Percentiles rank a stretch among this genome's conserved stretches.
Evolutionary conservation across 108 stramenopile species (phyloP).

Genomic region (Asterionellopsis glacialis): DNA sequence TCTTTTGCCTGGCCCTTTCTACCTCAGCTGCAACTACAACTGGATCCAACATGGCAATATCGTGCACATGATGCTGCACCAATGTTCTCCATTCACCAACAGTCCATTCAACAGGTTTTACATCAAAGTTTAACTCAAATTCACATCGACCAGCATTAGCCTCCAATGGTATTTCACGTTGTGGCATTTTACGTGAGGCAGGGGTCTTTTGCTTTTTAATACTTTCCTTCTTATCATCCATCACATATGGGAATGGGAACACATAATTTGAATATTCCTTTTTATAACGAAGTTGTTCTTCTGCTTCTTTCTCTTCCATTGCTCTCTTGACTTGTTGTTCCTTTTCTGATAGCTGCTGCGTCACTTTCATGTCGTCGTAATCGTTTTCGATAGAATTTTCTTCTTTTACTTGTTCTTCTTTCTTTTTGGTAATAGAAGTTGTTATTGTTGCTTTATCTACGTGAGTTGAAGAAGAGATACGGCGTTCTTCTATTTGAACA

Average conservation of each 20-base stretch:
- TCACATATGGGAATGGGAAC: slow-evolving; percentile 63
- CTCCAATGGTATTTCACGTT: slow-evolving; percentile 52
- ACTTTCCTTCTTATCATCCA: slow-evolving; percentile 53
- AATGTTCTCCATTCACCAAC: slow-evolving; percentile 60
- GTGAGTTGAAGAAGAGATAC: too few relatives aligned
- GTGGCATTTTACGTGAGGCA: slow-evolving; percentile 39
- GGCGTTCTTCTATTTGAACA: too few relatives aligned
- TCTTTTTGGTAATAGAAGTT: too few relatives aligned
- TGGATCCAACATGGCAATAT: not conserved
- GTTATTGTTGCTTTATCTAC: too few relatives aligned
- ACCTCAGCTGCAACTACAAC: not conserved
- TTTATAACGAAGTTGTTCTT: not conserved
- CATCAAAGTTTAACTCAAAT: slow-evolving; percentile 71
- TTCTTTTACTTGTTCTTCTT: too few relatives aligned
- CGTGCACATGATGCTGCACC: slow-evolving; percentile 8
- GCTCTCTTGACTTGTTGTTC: too few relatives aligned
- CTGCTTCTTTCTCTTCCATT: slow-evolving; percentile 3
- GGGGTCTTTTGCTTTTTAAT: slow-evolving; percentile 35
- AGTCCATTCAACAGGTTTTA: slow-evolving; percentile 61
- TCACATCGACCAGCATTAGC: slow-evolving; percentile 68
- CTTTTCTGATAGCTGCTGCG: too few relatives aligned
- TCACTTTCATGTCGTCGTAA: too few relatives aligned
- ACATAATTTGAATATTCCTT: slow-evolving; percentile 22
- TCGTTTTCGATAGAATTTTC: too few relatives aligned
- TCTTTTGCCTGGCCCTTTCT: not conserved